Percentiles rank a stretch among this genome's conserved stretches.
Evolutionary conservation across 495 filamentous ascomycete species (phyloP).

Genomic region (Xylaria venustula): DNA sequence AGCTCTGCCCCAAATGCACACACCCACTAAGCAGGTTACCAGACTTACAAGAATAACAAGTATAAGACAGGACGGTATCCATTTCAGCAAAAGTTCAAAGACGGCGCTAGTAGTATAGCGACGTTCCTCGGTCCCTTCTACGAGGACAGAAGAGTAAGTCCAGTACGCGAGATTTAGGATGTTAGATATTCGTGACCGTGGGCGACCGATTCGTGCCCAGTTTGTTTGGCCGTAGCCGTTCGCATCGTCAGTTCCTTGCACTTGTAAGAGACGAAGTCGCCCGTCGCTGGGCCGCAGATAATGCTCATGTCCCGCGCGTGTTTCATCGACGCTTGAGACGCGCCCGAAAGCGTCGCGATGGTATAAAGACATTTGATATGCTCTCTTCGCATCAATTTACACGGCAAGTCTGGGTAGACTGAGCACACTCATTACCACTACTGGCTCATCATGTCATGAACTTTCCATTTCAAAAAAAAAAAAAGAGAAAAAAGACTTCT

Average conservation of each 20-base stretch:
- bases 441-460: no score
- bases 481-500: no score
- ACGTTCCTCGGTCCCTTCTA: neutral
- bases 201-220: neutral
- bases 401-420: no score
- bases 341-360: neutral
- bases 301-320: neutral
- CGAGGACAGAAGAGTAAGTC: neutral
- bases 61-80: neutral
- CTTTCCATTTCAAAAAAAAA: no score
- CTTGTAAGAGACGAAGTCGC: neutral
- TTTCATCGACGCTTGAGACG: neutral
- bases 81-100: neutral
- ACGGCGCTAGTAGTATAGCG: neutral
- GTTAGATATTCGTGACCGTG: neutral
- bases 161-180: neutral
- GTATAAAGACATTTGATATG: neutral
- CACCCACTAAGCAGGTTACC: neutral
- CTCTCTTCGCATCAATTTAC: no score
- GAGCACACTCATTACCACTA: no score
- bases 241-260: neutral
- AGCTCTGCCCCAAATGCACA: neutral
- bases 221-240: neutral
- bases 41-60: neutral
- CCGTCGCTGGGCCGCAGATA: neutral